Evolutionary conservation across 2,329 filamentous ascomycete species (phyloP).

Genomic region (Dactylonectria macrodidyma): DNA sequence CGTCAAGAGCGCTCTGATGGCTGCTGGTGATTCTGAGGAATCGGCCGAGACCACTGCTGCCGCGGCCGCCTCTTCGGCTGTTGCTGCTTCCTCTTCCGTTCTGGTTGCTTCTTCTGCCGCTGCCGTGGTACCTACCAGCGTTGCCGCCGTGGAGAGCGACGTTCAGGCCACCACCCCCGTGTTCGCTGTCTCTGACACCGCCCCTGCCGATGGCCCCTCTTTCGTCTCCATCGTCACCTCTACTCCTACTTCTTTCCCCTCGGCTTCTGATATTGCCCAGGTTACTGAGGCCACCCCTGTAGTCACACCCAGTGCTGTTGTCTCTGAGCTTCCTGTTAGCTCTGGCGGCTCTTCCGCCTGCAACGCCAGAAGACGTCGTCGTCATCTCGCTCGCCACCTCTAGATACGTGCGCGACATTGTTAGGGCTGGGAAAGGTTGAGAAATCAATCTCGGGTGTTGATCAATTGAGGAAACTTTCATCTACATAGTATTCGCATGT

Average conservation of each 20-base stretch:
- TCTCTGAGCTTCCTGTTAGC: not conserved
- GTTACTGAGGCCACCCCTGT: not conserved
- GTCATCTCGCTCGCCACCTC: not conserved
- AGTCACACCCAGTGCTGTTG: not conserved
- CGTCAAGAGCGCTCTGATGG: constrained; percentile 35
- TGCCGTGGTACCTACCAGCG: not conserved
- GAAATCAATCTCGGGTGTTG: not conserved
- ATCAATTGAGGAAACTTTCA: not conserved
- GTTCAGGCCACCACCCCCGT: not conserved
- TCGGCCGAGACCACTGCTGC: constrained; percentile 9
- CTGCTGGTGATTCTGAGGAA: not conserved
- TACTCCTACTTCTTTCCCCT: not conserved
- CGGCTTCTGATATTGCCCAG: not conserved
- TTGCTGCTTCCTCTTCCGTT: constrained; percentile 1
- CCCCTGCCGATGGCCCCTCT: not conserved
- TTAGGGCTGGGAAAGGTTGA: not conserved
- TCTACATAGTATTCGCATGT: not conserved
- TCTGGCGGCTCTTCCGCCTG: constrained; percentile 11
- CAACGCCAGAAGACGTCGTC: constrained; percentile 8
- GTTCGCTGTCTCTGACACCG: not conserved
- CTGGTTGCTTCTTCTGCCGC: not conserved
- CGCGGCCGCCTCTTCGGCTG: constrained; percentile 8
- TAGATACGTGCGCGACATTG: not conserved
- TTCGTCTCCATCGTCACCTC: constrained; percentile 5
- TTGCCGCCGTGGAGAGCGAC: not conserved